These are phyloP conservation scores for Tagetes patula DNA, from an alignment of 129 eudicot species.

Conservation along the genomic window DNA sequence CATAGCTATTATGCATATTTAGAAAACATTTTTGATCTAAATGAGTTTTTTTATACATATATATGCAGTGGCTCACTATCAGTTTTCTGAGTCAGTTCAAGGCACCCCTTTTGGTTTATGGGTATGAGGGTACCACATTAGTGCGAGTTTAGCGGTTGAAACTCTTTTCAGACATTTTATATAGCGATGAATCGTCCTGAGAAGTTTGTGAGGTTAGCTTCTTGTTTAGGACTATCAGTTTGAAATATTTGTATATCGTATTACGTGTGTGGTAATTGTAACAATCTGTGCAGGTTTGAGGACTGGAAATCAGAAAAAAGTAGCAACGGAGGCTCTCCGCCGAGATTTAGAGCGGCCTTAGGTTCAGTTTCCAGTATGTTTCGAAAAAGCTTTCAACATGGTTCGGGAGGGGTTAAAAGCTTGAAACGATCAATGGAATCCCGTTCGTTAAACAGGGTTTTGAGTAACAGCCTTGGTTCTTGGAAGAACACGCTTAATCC, in stretches of 20 bases:
- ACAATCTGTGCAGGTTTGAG: conserved; percentile 53
- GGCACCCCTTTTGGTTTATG: no score
- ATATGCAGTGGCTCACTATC: no score
- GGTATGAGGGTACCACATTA: no score
- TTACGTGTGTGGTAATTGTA: not conserved
- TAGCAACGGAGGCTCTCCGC: conserved; percentile 37
- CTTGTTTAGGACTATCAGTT: conserved; percentile 19
- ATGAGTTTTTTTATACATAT: no score
- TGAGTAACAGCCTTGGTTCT: conserved; percentile 49
- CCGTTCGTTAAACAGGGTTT: conserved; percentile 40
- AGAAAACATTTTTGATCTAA: no score
- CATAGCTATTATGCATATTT: no score
- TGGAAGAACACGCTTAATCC: conserved; percentile 76
- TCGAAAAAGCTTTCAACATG: conserved; percentile 48
- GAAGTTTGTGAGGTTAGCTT: conserved; percentile 79
- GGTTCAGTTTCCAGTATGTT: conserved; percentile 51
- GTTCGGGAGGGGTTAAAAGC: conserved; percentile 55
- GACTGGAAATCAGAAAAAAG: conserved; percentile 69
- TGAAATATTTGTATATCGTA: not conserved
- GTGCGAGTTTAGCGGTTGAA: no score
- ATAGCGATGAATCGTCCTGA: conserved; percentile 53
- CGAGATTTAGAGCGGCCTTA: conserved; percentile 41
- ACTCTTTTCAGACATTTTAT: conserved; percentile 17
- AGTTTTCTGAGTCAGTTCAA: no score
- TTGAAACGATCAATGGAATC: conserved; percentile 50